These are phyloP conservation scores for Rhizopogon rudus DNA, from an alignment of 768 basidiomycete genomes.

Conservation along the genomic window DNA sequence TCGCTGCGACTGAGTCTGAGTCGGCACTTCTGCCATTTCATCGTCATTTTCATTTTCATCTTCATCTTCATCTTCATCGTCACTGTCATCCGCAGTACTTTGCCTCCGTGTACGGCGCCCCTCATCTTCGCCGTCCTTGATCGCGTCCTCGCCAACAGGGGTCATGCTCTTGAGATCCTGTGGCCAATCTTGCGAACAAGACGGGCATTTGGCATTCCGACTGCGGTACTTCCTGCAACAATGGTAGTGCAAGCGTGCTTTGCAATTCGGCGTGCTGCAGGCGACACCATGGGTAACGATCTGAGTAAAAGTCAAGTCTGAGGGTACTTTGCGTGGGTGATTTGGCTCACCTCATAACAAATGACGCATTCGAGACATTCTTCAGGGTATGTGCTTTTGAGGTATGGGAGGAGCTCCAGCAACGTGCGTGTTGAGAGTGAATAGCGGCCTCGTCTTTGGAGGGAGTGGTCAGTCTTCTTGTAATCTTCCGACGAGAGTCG, in stretches of 20 bases:
- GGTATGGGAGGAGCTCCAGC: constrained; percentile 68
- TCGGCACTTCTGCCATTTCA: constrained; percentile 25
- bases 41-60: constrained; percentile 37
- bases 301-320: constrained; percentile 28
- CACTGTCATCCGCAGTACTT: constrained; percentile 29
- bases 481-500: background rate
- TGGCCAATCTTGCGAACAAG: constrained; percentile 60
- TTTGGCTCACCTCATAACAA: constrained; percentile 55
- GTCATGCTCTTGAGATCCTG: constrained; percentile 40
- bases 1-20: constrained; percentile 17
- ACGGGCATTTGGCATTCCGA: constrained; percentile 44
- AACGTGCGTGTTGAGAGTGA: constrained; percentile 71
- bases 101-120: constrained; percentile 31
- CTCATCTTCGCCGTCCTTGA: constrained; percentile 53
- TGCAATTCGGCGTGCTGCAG: constrained; percentile 60
- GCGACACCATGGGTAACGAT: constrained; percentile 64
- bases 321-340: background rate
- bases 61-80: constrained; percentile 42
- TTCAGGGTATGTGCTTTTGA: constrained; percentile 68
- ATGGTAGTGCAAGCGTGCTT: constrained; percentile 56
- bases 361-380: constrained; percentile 69
- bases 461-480: constrained; percentile 12
- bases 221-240: constrained; percentile 52
- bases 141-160: constrained; percentile 67
- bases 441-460: constrained; percentile 58